Evolutionary conservation across 768 basidiomycete species (phyloP).

Genomic region (Rhizopogon sp.): DNA sequence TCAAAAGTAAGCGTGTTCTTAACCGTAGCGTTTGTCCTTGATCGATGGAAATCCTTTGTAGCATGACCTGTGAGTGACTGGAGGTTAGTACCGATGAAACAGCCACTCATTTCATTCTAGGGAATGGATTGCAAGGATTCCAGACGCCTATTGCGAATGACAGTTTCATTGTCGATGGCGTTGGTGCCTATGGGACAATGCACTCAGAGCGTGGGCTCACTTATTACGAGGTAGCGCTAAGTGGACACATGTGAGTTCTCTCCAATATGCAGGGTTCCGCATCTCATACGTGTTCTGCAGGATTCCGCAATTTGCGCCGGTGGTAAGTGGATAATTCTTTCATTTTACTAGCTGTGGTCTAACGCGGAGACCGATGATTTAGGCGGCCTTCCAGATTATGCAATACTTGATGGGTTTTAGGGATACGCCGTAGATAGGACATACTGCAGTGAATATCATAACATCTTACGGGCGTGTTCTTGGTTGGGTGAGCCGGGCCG

Average conservation of each 20-base stretch:
- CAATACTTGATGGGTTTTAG: conserved; percentile 64
- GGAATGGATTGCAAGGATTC: conserved; percentile 69
- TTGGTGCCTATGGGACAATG: conserved; percentile 59
- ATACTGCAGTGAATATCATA: conserved; percentile 1
- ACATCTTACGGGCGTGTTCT: neutral
- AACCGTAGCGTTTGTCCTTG: neutral
- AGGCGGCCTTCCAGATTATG: conserved; percentile 71
- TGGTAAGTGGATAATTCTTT: conserved; percentile 31
- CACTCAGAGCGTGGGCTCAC: conserved; percentile 67
- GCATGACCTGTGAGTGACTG: conserved; percentile 35
- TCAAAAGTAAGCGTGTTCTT: conserved; percentile 46
- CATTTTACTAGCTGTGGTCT: neutral
- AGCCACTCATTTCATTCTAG: conserved; percentile 28
- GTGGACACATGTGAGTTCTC: conserved; percentile 60
- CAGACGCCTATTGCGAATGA: conserved; percentile 61
- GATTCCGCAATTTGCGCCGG: conserved; percentile 64
- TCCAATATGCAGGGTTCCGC: neutral
- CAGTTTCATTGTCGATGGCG: conserved; percentile 64
- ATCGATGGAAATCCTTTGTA: conserved; percentile 7
- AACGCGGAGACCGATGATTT: neutral
- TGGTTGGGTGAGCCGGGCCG: too few species aligned
- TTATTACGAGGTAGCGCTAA: conserved; percentile 59
- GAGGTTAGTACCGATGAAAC: neutral
- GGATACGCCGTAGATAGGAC: conserved; percentile 31
- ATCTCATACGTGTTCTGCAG: conserved; percentile 21